Evolutionary conservation across 2,329 filamentous ascomycete genomes (phyloP), one percentile per base, ranked within the genome.

Genomic region (Stachybotrys chlorohalonatus): DNA sequence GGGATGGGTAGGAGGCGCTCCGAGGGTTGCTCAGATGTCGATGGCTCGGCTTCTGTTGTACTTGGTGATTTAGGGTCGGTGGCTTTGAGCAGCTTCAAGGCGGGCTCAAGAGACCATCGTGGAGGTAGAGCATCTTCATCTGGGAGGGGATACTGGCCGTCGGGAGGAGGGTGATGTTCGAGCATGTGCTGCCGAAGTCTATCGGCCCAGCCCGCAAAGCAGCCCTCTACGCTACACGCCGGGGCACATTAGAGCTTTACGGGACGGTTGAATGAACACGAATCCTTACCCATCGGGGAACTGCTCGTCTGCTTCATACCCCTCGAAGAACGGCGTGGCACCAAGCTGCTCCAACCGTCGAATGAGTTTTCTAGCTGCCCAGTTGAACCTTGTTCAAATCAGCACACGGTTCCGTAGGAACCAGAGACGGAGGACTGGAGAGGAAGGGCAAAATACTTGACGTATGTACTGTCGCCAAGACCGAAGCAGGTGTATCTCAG

Each of bases 381-480:
- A 96, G 73, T 99, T 99, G 71, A 90, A 96, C 64, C 88, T 93
- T 24, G 8, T 30, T 11, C 11, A 7, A 4, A 17, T n/a, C 24
- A 24, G 24, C 4, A 24, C 24, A 42, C 11, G 17, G 49, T 36
- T 54, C 31, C 57, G 55, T 51, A 51, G 24, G 24, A 24, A 24
- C 24, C 24, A 24, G 24, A 24, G 24, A 24, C 24, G 24, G 24
- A 24, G 24, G 24, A 24, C 24, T 24, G 24, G 24, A 24, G 24
- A 24, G 2, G 24, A 24, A 24, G 24, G 24, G 24, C 24, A 24
- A 24, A 55, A 60, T 75, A 94, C 86, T 95, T 93, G 54, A 87
- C 80, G 76, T 99, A 99, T 1, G 92, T 95, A 65, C 89, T 96
- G 70, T 99, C 94, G 1, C 94, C 94, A 1, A 97, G 79, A 1